Percentiles rank a stretch among this genome's conserved stretches.
These are phyloP conservation scores for Geotrichum carabidarum DNA, from an alignment of 1,139 yeast species.

Conservation along the genomic window DNA sequence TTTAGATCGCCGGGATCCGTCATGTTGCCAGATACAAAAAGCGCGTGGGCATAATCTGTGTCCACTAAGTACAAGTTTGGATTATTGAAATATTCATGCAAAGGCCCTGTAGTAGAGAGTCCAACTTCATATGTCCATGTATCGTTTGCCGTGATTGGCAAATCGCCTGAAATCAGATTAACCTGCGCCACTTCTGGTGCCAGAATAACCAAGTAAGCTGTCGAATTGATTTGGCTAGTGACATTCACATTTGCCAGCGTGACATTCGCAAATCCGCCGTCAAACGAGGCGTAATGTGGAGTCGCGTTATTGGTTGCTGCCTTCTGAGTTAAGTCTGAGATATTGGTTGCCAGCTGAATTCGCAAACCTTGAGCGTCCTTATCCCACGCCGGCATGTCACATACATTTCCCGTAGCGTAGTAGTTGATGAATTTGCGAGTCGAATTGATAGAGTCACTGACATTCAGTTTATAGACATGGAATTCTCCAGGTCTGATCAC, in stretches of 20 bases:
- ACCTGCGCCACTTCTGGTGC: constrained; percentile 22
- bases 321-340: constrained; percentile 1
- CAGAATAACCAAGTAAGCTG: constrained; percentile 22
- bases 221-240: constrained; percentile 5
- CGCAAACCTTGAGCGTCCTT: constrained; percentile 16
- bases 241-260: constrained; percentile 20
- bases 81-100: constrained; percentile 64
- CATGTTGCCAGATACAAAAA: constrained; percentile 62
- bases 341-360: constrained; percentile 12
- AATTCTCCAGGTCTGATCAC: constrained; percentile 30
- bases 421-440: constrained; percentile 18
- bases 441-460: constrained; percentile 10
- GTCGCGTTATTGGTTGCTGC: not conserved
- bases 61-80: constrained; percentile 62
- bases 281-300: constrained; percentile 7
- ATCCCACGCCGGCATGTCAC: constrained; percentile 23
- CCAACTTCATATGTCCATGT: constrained; percentile 56
- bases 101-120: constrained; percentile 58
- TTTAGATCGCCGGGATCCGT: constrained; percentile 27
- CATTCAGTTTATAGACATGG: constrained; percentile 27
- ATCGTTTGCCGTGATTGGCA: constrained; percentile 16
- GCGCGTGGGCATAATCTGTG: constrained; percentile 65
- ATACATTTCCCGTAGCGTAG: constrained; percentile 16
- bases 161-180: not conserved
- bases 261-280: constrained; percentile 29